Percentiles rank a stretch among this genome's conserved stretches.
phyloP scores from a whole-genome alignment of 768 basidiomycete species.

The Termitomyces sp. region DNA sequence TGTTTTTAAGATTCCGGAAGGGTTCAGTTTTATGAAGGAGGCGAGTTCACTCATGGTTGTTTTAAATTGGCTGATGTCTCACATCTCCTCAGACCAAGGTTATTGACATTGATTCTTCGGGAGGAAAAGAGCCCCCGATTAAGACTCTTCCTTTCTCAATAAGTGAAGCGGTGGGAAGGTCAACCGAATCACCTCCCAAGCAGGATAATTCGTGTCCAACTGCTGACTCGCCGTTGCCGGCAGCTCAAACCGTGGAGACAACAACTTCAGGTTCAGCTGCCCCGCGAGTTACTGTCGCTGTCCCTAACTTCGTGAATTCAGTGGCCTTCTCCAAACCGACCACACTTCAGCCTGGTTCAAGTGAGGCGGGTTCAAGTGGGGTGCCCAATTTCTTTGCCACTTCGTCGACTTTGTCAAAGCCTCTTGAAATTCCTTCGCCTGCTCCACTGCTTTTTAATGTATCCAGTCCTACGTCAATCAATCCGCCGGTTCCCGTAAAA shows the following conservation, averaged over 20 bases:
- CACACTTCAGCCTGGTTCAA: background rate
- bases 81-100: constrained; percentile 22
- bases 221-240: background rate
- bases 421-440: constrained; percentile 22
- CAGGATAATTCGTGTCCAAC: background rate
- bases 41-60: constrained; percentile 25
- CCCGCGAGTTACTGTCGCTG: background rate
- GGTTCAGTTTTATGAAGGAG: constrained; percentile 64
- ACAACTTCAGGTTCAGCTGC: background rate
- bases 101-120: constrained; percentile 31
- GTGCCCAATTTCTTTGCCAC: constrained; percentile 64
- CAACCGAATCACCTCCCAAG: constrained; percentile 12
- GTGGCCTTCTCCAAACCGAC: background rate
- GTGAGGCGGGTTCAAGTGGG: constrained; percentile 1
- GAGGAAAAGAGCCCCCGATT: constrained; percentile 64
- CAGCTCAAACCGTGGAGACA: background rate
- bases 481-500: constrained; percentile 23
- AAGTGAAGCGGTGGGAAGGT: constrained; percentile 24
- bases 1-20: constrained; percentile 51
- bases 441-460: constrained; percentile 18
- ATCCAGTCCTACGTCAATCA: constrained; percentile 2
- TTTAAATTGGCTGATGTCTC: background rate
- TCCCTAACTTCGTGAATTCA: background rate
- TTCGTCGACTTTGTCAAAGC: constrained; percentile 41
- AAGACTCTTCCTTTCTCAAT: constrained; percentile 61